Conservation (phyloP, 176 grass and related monocot species). For the Bothriochloa decipiens region DNA sequence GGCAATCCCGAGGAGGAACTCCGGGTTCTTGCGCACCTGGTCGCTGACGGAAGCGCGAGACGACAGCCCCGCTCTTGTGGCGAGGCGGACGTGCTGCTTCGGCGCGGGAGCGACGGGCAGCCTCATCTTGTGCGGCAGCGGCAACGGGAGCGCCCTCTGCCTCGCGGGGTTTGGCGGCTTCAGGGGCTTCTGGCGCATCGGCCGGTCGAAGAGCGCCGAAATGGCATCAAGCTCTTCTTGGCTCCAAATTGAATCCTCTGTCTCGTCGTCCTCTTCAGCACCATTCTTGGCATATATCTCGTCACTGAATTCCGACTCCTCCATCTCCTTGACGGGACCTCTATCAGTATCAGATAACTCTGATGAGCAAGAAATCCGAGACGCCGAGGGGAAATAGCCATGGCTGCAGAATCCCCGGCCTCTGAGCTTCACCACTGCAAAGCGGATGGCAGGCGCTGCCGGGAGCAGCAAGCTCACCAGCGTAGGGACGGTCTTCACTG, state of each 20-base stretch:
- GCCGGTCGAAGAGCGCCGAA: slow-evolving; percentile 73
- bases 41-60: slow-evolving; percentile 56
- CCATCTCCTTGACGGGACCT: neutral
- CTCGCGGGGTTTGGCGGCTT: slow-evolving; percentile 44
- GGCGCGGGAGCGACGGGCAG: slow-evolving; percentile 41
- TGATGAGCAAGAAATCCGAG: neutral
- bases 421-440: neutral
- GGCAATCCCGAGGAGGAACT: slow-evolving; percentile 65
- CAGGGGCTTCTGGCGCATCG: slow-evolving; percentile 45
- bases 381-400: neutral
- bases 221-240: slow-evolving; percentile 76
- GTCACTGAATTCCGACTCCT: neutral
- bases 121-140: slow-evolving; percentile 56
- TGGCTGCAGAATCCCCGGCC: neutral
- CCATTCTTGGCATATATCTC: neutral
- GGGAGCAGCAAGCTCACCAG: slow-evolving; percentile 19
- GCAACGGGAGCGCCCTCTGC: slow-evolving; percentile 52
- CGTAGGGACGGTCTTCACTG: neutral
- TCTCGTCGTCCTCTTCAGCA: neutral
- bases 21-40: slow-evolving; percentile 67
- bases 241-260: slow-evolving; percentile 50
- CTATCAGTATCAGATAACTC: neutral
- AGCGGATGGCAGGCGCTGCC: neutral
- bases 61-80: slow-evolving; percentile 35
- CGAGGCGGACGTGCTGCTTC: slow-evolving; percentile 59